Evolutionary conservation across 75 land plant species (phyloP), one percentile per base, ranked within the genome.

Genomic region (Pinus tabuliformis): DNA sequence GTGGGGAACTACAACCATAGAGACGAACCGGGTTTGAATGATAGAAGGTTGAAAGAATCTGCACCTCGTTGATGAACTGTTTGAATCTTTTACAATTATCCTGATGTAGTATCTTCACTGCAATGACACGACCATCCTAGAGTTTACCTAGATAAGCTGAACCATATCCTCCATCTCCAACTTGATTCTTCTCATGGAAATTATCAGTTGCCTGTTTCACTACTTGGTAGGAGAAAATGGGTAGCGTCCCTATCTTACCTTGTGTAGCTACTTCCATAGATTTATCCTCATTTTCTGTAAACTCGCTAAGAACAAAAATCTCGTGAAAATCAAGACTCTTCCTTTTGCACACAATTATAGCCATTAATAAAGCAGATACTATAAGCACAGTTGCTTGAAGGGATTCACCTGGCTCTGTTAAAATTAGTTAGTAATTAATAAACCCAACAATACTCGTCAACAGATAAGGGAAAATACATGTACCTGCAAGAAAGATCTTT

Each of bases 21-120:
- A 80, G 73, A 9, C 57, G n/a, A 4, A 80, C 82, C 15, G 75
- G 70, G 37, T 75, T 75, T 45, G 77, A 77, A 74, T 80, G 82
- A 8, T 80, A 57, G 37, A 77, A 56, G 33, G 49, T n/a, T 7
- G 81, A 75, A 11, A 80, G 61, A 30, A 30, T 30, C 30, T 30
- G 30, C 30, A 30, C 30, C 30, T 30, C 30, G 30, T 30, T 30
- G 30, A 3, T 72, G 37, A 78, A 73, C 3, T 78, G 80, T 61
- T 72, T 56, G 5, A 72, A 17, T 30, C 75, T 78, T 58, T 42
- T 56, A 24, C 17, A 30, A 20, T 45, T 72, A 0, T 58, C 45
- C 1, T 73, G 18, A 30, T 30, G 30, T 1, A 30, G 30, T 30
- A 0, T 30, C 30, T 30, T 30, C 30, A 30, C 30, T 30, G 30